phyloP scores from a whole-genome alignment of 805 yeast genomes.

The Metschnikowia gelsemii region DNA sequence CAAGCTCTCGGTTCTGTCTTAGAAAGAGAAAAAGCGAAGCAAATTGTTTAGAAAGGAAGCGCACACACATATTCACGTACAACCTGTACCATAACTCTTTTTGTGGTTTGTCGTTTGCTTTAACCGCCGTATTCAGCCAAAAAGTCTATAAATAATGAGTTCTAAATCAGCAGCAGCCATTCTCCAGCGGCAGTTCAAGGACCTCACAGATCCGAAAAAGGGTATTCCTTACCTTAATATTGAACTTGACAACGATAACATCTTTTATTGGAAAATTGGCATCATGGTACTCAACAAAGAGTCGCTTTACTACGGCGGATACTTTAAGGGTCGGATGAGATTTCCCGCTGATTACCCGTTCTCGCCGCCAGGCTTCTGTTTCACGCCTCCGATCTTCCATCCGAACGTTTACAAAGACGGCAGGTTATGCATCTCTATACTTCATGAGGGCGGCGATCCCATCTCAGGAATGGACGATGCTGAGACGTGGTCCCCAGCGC shows the following conservation, averaged over 20 bases:
- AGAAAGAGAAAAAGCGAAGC: neutral
- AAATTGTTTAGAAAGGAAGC: neutral
- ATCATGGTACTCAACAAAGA: constrained; percentile 89
- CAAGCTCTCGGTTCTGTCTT: neutral
- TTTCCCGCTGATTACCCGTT: constrained; percentile 92
- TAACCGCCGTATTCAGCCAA: neutral
- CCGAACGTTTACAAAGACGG: constrained; percentile 96
- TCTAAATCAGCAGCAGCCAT: constrained; percentile 74
- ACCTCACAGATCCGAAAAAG: constrained; percentile 88
- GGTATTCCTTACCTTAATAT: constrained; percentile 63
- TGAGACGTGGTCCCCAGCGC: constrained; percentile 94
- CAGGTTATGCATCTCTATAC: constrained; percentile 84
- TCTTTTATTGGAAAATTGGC: constrained; percentile 76
- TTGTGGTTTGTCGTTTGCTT: constrained; percentile 1
- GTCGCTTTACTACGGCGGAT: constrained; percentile 91
- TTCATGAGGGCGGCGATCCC: constrained; percentile 89
- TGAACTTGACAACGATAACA: constrained; percentile 56
- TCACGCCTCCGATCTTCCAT: constrained; percentile 90
- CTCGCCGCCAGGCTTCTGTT: constrained; percentile 88
- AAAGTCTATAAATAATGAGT: constrained; percentile 27
- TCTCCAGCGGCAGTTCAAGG: constrained; percentile 89
- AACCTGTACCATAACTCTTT: constrained; percentile 3
- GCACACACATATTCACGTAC: neutral
- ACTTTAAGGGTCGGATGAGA: constrained; percentile 89
- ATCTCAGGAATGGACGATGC: constrained; percentile 88